Evolutionary conservation across 1,139 yeast species (phyloP).

Genomic region (Starmera stellimalicola): DNA sequence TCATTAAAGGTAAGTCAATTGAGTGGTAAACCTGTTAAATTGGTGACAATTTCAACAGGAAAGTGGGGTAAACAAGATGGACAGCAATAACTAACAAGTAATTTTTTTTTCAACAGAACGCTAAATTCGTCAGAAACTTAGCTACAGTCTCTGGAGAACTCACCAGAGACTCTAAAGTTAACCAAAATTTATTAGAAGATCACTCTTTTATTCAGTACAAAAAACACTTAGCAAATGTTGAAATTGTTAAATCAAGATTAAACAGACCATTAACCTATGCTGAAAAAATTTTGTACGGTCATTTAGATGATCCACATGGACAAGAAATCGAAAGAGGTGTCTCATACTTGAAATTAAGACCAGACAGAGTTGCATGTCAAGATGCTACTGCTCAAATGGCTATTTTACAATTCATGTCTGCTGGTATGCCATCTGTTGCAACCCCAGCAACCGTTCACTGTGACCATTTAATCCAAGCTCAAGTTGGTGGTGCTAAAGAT

Average conservation of each 20-base stretch:
- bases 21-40: conserved; percentile 1
- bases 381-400: conserved; percentile 99
- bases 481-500: conserved; percentile 88
- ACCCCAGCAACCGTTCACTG: conserved; percentile 98
- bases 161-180: conserved; percentile 86
- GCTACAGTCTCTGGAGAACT: conserved; percentile 59
- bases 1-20: conserved; percentile 18
- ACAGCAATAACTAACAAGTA: conserved; percentile 3
- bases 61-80: conserved; percentile 2
- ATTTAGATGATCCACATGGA: conserved; percentile 89
- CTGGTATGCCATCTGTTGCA: conserved; percentile 88
- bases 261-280: conserved; percentile 95
- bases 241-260: conserved; percentile 79
- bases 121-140: conserved; percentile 43
- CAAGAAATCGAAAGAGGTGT: conserved; percentile 96
- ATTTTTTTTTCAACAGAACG: conserved; percentile 6
- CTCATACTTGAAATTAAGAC: conserved; percentile 92
- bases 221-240: conserved; percentile 72
- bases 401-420: conserved; percentile 95
- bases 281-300: conserved; percentile 93
- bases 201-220: conserved; percentile 75
- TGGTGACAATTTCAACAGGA: conserved; percentile 1
- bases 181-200: conserved; percentile 84
- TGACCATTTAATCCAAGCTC: conserved; percentile 98
- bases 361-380: conserved; percentile 99